Evolutionary conservation across 2,329 filamentous ascomycete genomes (phyloP), one percentile per base, ranked within the genome.

Genomic region (Cladophialophora psammophila): DNA sequence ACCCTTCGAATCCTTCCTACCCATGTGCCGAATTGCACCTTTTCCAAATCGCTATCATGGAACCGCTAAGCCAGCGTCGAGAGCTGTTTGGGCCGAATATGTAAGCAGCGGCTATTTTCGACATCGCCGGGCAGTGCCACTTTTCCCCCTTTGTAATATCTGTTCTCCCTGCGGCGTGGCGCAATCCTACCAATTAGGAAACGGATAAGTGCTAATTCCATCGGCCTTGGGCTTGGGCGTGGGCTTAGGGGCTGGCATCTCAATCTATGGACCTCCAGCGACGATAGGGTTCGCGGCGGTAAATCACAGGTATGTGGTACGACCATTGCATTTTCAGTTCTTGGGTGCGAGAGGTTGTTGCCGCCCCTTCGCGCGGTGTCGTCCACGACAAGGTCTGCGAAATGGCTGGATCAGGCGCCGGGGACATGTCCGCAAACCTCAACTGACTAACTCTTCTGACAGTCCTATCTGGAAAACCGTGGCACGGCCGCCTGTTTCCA

Each of bases 251-350:
- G 68, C 40, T 92, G 90, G 89, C 78, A 82, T 26, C 75, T 82
- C 1, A 76, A 80, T 59, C 83, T 87, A 69, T 94, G 91, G 90
- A 88, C 85, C 7, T 82, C 87, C 13, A 89, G 87, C 61, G 91
- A 94, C 76, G 92, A 94, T 78, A 84, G 88, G 35, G 90, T 94
- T n/a, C 88, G 91, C 53, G 91, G 91, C 66, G 92, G 92, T 59
- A 84, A 84, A 67, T 92, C 90, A 48, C 79, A 83, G 75, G 82
- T 84, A 77, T 48, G 68, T 70, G 26, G 15, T 15, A 15, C 52
- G 15, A 26, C 42, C 5, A 15, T 31, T 54, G 13, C 60, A 20
- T 31, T 54, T 8, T 36, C 26, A 15, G 42, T 35, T 53, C n/a
- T 31, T 20, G 40, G n/a, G 45, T 18, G 18, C 12, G 7, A 42